Percentiles rank a stretch among this genome's conserved stretches.
Conservation (phyloP, 2,329 filamentous ascomycete species). For the Xylaria sp. region DNA sequence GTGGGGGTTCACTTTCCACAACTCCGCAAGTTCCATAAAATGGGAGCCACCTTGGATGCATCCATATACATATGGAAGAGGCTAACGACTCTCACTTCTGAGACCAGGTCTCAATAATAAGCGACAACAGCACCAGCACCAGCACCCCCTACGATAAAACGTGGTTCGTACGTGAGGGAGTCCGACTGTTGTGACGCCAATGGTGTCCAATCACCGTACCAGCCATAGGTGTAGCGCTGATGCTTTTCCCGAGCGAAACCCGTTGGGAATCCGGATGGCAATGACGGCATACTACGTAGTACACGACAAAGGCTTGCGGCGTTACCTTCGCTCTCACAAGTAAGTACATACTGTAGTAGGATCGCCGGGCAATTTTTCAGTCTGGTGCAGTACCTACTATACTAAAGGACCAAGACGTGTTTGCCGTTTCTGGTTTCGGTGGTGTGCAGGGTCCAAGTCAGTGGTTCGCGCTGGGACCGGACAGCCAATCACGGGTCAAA, state of each 20-base stretch:
- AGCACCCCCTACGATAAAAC: background rate
- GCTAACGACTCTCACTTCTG: background rate
- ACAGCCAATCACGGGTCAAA: conserved; percentile 30
- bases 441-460: conserved; percentile 11
- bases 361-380: conserved; percentile 3
- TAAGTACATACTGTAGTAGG: too few species aligned
- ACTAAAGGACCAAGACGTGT: conserved; percentile 5
- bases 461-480: conserved; percentile 9
- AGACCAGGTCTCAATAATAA: background rate
- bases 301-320: background rate
- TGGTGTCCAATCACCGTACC: background rate
- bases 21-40: conserved; percentile 19
- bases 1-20: conserved; percentile 19
- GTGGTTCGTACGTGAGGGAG: background rate
- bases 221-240: background rate
- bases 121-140: background rate
- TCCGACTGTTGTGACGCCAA: background rate
- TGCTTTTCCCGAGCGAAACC: background rate
- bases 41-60: conserved; percentile 8
- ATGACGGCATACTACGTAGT: conserved; percentile 12
- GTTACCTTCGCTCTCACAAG: conserved; percentile 14
- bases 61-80: conserved; percentile 6
- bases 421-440: conserved; percentile 2
- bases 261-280: background rate
- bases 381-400: background rate